Evolutionary conservation across 306 rosid genomes (phyloP), one percentile per base, ranked within the genome.

Genomic region (Cucurbita ficifolia): DNA sequence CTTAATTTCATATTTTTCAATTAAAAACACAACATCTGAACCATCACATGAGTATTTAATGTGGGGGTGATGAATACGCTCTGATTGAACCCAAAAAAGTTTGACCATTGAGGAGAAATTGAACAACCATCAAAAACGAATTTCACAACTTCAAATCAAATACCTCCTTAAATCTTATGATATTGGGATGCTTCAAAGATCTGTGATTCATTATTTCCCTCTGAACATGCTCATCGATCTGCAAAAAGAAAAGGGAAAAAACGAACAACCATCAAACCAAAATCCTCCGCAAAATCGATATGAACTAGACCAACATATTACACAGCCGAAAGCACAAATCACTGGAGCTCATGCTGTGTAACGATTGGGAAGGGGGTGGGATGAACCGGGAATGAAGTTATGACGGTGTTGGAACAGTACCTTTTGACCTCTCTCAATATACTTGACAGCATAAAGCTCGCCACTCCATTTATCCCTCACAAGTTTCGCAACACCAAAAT

Each of bases 141-240:
- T 6, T 73, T 56, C 24, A 70, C 38, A 45, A 70, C 21, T 40
- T 46, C 2, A 57, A 56, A 49, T 33, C 24, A 39, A 21, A 43
- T 90, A 95, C 99, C 99, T 95, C 97, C 81, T 89, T 95, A 50
- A 95, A 95, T 85, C 96, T 87, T 78, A 95, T 81, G 74, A 95
- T 95, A 76, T 95, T 89, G 24, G 97, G 99, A 82, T 95, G 99
- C 86, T 87, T 91, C 90, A 95, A 80, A 72, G 99, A 88, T 72
- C 90, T 89, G 73, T 95, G 99, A 75, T 95, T 95, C 85, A 85
- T 87, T 53, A 95, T 95, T 91, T 95, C 99, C 79, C 99, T 88
- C 80, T 91, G 96, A 17, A 95, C 97, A 72, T 91, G 97, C 73
- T 95, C 96, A 76, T 95, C 96, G 83, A 95, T 95, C 99, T 95